Conservation (phyloP, 352 stramenopile genomes). For the Pythium volutum region DNA sequence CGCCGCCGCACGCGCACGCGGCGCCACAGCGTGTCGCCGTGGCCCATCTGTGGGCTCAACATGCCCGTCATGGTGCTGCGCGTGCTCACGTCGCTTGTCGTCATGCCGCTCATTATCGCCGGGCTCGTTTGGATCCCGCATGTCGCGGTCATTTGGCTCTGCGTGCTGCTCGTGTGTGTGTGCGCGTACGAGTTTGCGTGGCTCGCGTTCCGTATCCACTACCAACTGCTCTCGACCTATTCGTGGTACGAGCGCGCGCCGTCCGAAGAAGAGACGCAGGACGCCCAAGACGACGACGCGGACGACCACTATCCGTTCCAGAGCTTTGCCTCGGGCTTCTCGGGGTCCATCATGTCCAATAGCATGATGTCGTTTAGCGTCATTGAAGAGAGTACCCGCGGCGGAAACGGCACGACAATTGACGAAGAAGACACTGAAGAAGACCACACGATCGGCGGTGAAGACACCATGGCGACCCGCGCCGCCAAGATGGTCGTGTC, state of each 20-base stretch:
- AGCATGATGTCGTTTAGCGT: slow-evolving; percentile 3
- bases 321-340: slow-evolving; percentile 21
- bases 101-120: slow-evolving; percentile 17
- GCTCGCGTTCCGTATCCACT: slow-evolving; percentile 31
- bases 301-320: slow-evolving; percentile 20
- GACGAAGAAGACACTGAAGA: slow-evolving; percentile 16
- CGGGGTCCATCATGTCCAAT: slow-evolving; percentile 4
- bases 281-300: slow-evolving; percentile 1
- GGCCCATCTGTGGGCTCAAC: slow-evolving; percentile 16
- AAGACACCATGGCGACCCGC: slow-evolving; percentile 15
- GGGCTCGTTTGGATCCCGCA: slow-evolving; percentile 17
- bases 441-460: slow-evolving; percentile 20
- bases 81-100: slow-evolving; percentile 11
- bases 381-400: not conserved
- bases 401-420: not conserved
- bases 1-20: slow-evolving; percentile 15
- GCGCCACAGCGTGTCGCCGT: slow-evolving; percentile 13
- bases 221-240: slow-evolving; percentile 26
- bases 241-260: slow-evolving; percentile 25
- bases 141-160: slow-evolving; percentile 14
- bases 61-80: slow-evolving; percentile 18
- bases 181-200: slow-evolving; percentile 29
- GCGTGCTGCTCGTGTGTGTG: slow-evolving; percentile 17
- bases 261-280: slow-evolving; percentile 12
- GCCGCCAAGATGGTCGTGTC: slow-evolving; percentile 21